Conservation (phyloP, 2,329 filamentous ascomycete species). For the Hirsutella thompsonii region DNA sequence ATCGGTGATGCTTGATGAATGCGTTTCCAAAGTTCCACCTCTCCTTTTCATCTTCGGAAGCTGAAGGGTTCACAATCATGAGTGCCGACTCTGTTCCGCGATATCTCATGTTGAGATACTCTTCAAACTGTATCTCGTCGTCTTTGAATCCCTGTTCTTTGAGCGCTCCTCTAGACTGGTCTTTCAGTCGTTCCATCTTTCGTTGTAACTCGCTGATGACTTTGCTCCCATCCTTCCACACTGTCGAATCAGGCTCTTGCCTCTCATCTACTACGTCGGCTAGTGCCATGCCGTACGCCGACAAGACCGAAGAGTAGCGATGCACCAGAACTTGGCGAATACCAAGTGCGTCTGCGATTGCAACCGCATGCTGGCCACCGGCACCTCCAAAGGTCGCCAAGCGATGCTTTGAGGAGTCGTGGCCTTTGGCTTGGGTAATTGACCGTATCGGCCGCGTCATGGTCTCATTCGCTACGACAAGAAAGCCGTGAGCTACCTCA, state of each 20-base stretch:
- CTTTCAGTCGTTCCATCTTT: constrained; percentile 70
- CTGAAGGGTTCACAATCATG: constrained; percentile 69
- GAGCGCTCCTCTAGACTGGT: constrained; percentile 56
- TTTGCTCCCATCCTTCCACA: constrained; percentile 40
- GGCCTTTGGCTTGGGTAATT: constrained; percentile 21
- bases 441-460: constrained; percentile 23
- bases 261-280: constrained; percentile 30
- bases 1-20: constrained; percentile 71
- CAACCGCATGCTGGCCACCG: constrained; percentile 30
- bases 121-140: constrained; percentile 14
- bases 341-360: constrained; percentile 27
- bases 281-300: constrained; percentile 31
- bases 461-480: constrained; percentile 22
- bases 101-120: constrained; percentile 82
- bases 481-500: constrained; percentile 22
- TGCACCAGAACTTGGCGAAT: constrained; percentile 30
- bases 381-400: constrained; percentile 24
- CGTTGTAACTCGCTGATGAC: constrained; percentile 49
- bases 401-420: constrained; percentile 20
- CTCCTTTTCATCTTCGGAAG: constrained; percentile 36
- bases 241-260: constrained; percentile 21
- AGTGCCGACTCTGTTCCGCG: constrained; percentile 81
- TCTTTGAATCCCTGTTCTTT: constrained; percentile 62
- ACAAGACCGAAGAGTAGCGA: constrained; percentile 30
- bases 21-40: constrained; percentile 70